phyloP scores from a whole-genome alignment of 2,329 filamentous ascomycete genomes.

The Stenocarpella maydis region DNA sequence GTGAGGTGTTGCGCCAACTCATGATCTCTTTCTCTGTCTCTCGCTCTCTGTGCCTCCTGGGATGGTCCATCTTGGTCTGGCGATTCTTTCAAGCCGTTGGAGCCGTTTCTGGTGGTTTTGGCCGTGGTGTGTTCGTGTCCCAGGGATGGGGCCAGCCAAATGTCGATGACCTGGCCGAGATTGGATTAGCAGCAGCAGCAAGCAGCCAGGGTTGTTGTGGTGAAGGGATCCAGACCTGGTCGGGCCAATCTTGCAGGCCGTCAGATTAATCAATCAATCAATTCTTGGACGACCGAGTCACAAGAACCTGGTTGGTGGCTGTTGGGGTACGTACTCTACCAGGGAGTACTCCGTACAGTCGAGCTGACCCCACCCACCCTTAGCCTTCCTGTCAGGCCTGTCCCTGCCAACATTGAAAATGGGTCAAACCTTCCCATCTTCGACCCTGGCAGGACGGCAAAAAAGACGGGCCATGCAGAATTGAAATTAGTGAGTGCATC shows the following conservation, averaged over 20 bases:
- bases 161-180: not conserved
- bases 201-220: too few species aligned
- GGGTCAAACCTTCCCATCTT: slow-evolving; percentile 5
- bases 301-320: too few species aligned
- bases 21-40: too few species aligned
- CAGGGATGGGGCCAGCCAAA: slow-evolving; percentile 14
- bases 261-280: not conserved
- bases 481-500: slow-evolving; percentile 20
- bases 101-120: slow-evolving; percentile 16
- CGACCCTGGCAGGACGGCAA: not conserved
- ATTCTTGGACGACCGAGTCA: too few species aligned
- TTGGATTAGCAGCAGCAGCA: slow-evolving; percentile 2
- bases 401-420: not conserved
- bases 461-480: not conserved
- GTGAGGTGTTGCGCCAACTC: not conserved
- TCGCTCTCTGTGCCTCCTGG: slow-evolving; percentile 6
- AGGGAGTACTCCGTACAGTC: too few species aligned
- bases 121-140: not conserved
- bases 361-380: not conserved
- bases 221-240: not conserved
- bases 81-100: too few species aligned
- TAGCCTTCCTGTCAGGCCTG: not conserved
- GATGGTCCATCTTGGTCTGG: not conserved
- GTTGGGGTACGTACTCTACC: too few species aligned
- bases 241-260: not conserved